Percentiles rank a stretch among this genome's conserved stretches.
Conservation (phyloP, 1,284 basidiomycete genomes). For the Cystobasidiaceae sp. region DNA sequence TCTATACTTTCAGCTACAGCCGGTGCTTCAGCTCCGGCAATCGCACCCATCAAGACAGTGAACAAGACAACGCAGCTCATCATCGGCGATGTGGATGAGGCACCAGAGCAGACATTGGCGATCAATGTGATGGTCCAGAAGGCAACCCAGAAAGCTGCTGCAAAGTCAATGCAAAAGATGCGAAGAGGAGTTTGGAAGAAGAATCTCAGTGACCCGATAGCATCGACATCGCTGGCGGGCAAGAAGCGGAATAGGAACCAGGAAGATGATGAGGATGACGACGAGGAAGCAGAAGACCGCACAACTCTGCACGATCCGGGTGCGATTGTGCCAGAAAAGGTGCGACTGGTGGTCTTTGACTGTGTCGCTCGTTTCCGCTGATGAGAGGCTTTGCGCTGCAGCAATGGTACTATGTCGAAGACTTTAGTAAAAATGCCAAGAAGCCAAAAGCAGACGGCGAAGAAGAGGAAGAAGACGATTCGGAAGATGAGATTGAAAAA, state of each 20-base stretch:
- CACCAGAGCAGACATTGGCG: neutral
- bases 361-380: neutral
- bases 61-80: conserved; percentile 7
- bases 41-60: conserved; percentile 18
- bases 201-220: neutral
- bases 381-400: neutral
- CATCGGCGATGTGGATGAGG: conserved; percentile 23
- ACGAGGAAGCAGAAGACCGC: conserved; percentile 9
- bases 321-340: conserved; percentile 17
- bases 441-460: conserved; percentile 1
- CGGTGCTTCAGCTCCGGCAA: conserved; percentile 23
- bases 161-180: conserved; percentile 27
- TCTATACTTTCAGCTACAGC: conserved; percentile 9
- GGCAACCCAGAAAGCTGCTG: conserved; percentile 24
- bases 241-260: neutral
- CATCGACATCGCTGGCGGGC: neutral
- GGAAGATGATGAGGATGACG: conserved; percentile 21
- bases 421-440: neutral
- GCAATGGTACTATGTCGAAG: conserved; percentile 25
- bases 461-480: conserved; percentile 13
- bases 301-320: conserved; percentile 22
- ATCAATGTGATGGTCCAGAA: conserved; percentile 24
- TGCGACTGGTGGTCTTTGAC: neutral
- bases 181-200: conserved; percentile 20
- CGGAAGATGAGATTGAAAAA: conserved; percentile 18